Base-by-base conservation (phyloP, 768 basidiomycete genomes). In the Tulasnella calospora region DNA sequence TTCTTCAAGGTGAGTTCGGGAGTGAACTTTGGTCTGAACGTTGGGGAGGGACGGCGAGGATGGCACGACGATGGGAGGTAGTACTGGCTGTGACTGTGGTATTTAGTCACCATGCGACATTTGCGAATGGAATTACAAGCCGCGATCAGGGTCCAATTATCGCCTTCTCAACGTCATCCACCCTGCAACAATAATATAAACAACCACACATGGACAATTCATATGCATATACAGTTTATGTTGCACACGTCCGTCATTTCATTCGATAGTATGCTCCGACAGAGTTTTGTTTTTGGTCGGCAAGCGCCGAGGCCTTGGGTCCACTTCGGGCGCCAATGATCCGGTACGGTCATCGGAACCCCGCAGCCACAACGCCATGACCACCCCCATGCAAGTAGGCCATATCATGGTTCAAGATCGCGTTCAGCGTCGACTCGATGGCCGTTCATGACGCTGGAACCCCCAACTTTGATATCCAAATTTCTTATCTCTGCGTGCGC, bases 61-160 rank as follows among this genome's bases (percentile, higher is more conserved):
- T 17, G 33, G 44, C 44, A 35, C 10, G 61, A 4, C 7, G 61
- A 17, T 13, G 44, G 21, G 17, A 33, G 21, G 30, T 33, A 27
- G 6, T 35, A n/a, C n/a, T 10, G n/a, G 30, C 9, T 2, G 5
- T 23, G 21, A 7, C 3, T 51, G 21, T 51, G 4, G 21, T 51
- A 51, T 51, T 51, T 67, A 19, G 61, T 67, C 30, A 67, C 33
- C 61, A 35, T 67, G 61, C 61, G 61, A 67, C 61, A 30, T 27
- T n/a, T 67, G 27, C 61, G 8, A 67, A 67, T 67, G 61, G 61
- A 67, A 67, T 67, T 33, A 67, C 61, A 67, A 67, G 61, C 61
- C 61, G 61, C 61, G 61, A 67, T 67, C 61, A 67, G 61, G 61
- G 61, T 67, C 61, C 61, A 67, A 67, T 30, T 67, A 67, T 67